Percentiles rank a stretch among this genome's conserved stretches.
phyloP scores from a whole-genome alignment of 257 asterid species.

The Solanum virginianum region DNA sequence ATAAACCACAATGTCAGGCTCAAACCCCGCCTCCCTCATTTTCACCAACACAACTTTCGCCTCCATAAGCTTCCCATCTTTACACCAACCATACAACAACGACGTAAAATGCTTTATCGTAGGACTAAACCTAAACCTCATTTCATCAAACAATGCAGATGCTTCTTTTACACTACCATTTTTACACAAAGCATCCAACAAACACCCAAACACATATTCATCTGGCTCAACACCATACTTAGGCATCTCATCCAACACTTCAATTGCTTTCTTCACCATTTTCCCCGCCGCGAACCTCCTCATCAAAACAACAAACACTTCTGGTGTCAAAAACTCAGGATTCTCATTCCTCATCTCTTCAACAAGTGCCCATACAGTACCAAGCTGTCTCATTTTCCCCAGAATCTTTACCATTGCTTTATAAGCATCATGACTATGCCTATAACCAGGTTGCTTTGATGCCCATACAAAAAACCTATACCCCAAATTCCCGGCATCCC shows the following conservation, averaged over 20 bases:
- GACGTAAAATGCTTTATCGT: constrained; percentile 81
- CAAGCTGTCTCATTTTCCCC: constrained; percentile 89
- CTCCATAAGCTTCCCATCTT: constrained; percentile 79
- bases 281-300: constrained; percentile 83
- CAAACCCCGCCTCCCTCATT: constrained; percentile 89
- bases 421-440: constrained; percentile 66
- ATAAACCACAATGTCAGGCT: constrained; percentile 84
- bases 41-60: constrained; percentile 69
- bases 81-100: constrained; percentile 81
- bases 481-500: constrained; percentile 92
- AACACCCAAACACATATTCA: constrained; percentile 81
- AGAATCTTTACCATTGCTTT: constrained; percentile 67
- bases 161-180: constrained; percentile 89
- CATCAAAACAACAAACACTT: constrained; percentile 75
- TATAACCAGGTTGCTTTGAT: constrained; percentile 65
- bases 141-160: constrained; percentile 73
- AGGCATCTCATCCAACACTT: constrained; percentile 92
- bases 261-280: constrained; percentile 87
- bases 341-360: constrained; percentile 89
- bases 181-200: constrained; percentile 86
- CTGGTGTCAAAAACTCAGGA: constrained; percentile 55
- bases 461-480: constrained; percentile 82
- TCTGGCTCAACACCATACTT: constrained; percentile 83
- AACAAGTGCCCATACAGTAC: constrained; percentile 92
- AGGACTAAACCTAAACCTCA: constrained; percentile 50